phyloP scores from a whole-genome alignment of 2,329 filamentous ascomycete genomes.

The Pseudocercospora macadamiae region DNA sequence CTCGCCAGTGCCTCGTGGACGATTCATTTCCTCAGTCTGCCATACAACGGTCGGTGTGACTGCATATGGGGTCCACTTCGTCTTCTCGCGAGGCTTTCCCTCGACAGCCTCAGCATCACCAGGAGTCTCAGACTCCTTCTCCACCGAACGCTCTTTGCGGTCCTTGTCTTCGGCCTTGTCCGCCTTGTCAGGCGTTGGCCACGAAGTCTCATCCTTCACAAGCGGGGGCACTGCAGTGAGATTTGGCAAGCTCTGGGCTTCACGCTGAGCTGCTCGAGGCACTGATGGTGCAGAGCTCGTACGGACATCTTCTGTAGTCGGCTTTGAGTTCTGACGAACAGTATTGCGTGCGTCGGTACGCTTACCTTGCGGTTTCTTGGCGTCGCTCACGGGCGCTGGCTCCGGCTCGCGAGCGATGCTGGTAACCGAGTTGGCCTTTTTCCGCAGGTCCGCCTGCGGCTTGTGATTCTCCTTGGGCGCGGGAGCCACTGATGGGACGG shows the following conservation, averaged over 20 bases:
- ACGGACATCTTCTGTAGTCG: slow-evolving; percentile 19
- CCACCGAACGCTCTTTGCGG: slow-evolving; percentile 64
- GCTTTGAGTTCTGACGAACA: slow-evolving; percentile 25
- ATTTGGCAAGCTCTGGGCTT: slow-evolving; percentile 32
- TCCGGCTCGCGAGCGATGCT: slow-evolving; percentile 23
- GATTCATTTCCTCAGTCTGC: slow-evolving; percentile 63
- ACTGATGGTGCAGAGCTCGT: slow-evolving; percentile 7
- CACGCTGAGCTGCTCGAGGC: slow-evolving; percentile 21
- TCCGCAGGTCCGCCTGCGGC: slow-evolving; percentile 29
- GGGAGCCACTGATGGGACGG: slow-evolving; percentile 8
- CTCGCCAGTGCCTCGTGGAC: slow-evolving; percentile 48
- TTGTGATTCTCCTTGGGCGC: slow-evolving; percentile 34
- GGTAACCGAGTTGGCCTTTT: slow-evolving; percentile 32
- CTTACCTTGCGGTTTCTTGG: slow-evolving; percentile 26
- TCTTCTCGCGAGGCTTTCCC: slow-evolving; percentile 67
- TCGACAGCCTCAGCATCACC: slow-evolving; percentile 58
- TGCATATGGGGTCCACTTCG: slow-evolving; percentile 81
- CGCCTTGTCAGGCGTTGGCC: slow-evolving; percentile 79
- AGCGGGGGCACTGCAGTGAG: slow-evolving; percentile 55
- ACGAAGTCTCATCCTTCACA: slow-evolving; percentile 75
- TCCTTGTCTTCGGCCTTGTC: slow-evolving; percentile 70
- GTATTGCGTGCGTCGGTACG: slow-evolving; percentile 21
- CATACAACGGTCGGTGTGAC: slow-evolving; percentile 86
- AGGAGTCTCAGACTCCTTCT: slow-evolving; percentile 67
- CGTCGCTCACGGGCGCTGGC: slow-evolving; percentile 24